Evolutionary conservation across 2,329 filamentous ascomycete species (phyloP).

Genomic region (Thielaviopsis musarum): DNA sequence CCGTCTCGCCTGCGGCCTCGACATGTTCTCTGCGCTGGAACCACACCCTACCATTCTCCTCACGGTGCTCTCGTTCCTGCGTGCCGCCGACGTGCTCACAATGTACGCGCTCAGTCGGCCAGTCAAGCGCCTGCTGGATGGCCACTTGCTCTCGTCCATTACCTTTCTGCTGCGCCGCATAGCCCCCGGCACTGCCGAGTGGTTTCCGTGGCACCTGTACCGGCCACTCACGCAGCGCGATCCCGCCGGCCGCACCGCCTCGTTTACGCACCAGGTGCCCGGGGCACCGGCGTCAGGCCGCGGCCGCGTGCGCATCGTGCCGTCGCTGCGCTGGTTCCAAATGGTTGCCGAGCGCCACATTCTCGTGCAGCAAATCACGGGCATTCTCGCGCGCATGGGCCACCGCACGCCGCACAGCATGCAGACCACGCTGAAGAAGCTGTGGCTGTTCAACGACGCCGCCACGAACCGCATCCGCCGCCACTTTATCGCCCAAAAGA

Average conservation of each 20-base stretch:
- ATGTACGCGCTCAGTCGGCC: slow-evolving; percentile 48
- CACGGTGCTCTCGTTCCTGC: slow-evolving; percentile 20
- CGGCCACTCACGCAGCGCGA: slow-evolving; percentile 39
- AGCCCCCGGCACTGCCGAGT: slow-evolving; percentile 35
- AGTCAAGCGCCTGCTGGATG: slow-evolving; percentile 44
- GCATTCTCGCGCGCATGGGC: slow-evolving; percentile 38
- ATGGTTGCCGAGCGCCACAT: slow-evolving; percentile 46
- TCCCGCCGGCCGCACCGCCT: slow-evolving; percentile 31
- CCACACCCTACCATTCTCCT: slow-evolving; percentile 29
- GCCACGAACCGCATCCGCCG: slow-evolving; percentile 38
- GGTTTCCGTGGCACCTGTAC: slow-evolving; percentile 49
- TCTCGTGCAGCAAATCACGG: slow-evolving; percentile 44
- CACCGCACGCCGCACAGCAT: slow-evolving; percentile 36
- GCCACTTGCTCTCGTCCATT: slow-evolving; percentile 41
- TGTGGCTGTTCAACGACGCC: slow-evolving; percentile 60
- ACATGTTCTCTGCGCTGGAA: slow-evolving; percentile 28
- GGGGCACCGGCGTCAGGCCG: background rate
- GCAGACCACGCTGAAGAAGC: slow-evolving; percentile 36
- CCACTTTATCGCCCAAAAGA: slow-evolving; percentile 32
- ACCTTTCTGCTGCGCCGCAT: slow-evolving; percentile 34
- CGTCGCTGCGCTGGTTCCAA: slow-evolving; percentile 48
- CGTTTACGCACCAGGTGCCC: slow-evolving; percentile 15
- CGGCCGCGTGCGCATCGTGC: slow-evolving; percentile 30
- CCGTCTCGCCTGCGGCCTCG: slow-evolving; percentile 16
- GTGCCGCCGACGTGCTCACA: slow-evolving; percentile 38